Evolutionary conservation across 176 grass and related monocot genomes (phyloP).

Genomic region (Calamus simplicifolius): DNA sequence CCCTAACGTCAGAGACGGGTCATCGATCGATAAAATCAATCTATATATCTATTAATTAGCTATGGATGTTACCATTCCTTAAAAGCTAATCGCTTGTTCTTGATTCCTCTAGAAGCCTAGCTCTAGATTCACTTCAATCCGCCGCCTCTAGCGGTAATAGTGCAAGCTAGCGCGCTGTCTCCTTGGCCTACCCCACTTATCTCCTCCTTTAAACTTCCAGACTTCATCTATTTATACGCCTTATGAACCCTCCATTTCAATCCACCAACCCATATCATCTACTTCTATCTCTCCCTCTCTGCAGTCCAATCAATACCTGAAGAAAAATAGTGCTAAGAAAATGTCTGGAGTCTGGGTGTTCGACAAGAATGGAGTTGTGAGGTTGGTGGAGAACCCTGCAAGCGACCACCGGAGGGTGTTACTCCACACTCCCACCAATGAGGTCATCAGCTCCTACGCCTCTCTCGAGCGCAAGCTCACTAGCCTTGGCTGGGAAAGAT

Average conservation of each 20-base stretch:
- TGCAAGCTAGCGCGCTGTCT: no score
- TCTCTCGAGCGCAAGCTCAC: conserved; percentile 50
- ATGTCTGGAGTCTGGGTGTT: conserved; percentile 94
- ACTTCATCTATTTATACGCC: conserved; percentile 4
- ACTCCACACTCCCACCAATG: conserved; percentile 52
- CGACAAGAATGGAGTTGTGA: conserved; percentile 48
- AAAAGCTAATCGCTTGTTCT: no score
- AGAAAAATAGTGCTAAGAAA: neutral
- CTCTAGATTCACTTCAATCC: no score
- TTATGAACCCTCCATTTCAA: neutral
- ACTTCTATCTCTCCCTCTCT: neutral
- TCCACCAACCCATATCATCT: no score
- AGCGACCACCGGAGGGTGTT: conserved; percentile 38
- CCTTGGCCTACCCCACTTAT: neutral
- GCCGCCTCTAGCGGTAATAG: no score
- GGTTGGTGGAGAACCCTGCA: conserved; percentile 53
- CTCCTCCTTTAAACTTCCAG: neutral
- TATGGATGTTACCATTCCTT: no score
- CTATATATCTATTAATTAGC: no score
- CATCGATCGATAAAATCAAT: no score
- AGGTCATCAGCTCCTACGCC: conserved; percentile 61
- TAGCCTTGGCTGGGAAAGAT: conserved; percentile 77
- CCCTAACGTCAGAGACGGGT: no score
- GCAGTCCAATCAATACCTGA: no score
- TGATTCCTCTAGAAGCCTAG: no score